Evolutionary conservation across 2,329 filamentous ascomycete species (phyloP), one percentile per base, ranked within the genome.

Genomic region (Cladosporium sp.): DNA sequence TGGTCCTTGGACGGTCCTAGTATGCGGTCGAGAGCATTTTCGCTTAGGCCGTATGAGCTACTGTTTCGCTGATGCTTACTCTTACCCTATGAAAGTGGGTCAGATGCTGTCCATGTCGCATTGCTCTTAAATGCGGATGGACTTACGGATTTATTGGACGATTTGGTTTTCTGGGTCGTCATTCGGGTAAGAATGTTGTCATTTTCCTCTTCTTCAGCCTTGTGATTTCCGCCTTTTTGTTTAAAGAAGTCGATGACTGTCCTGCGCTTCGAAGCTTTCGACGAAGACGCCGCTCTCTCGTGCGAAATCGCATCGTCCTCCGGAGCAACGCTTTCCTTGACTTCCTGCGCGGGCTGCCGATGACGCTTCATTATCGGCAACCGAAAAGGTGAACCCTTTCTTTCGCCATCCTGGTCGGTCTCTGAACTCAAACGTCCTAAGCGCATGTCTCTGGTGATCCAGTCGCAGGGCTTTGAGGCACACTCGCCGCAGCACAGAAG

Each of bases 11-110:
- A 41, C 1, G 59, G 55, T 10, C 62, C 59, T 53, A 62, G 58
- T 13, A 63, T 56, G 8, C 53, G 45, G 43, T 64, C 58, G 8
- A 63, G 43, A 4, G 58, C 53, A 9, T 58, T 53, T 13, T 63
- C 59, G 18, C 56, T 53, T 18, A 63, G 14, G 40, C 10, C 22
- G n/a, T 50, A 50, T 4, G 48, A 50, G 22, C 40, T 43, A 22
- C 38, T 43, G 40, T n/a, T 34, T 9, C 48, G 40, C 28, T 9
- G n/a, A 13, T 50, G 48, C 32, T 50, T 50, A n/a, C 40, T 50
- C 2, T 49, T 49, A n/a, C 19, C 33, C 37, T 50, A 22, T 5
- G 40, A 42, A 42, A 22, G 32, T 18, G 3, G 28, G 8, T 38
- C 16, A 38, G 35, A n/a, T 13, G 16, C 13, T 14, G 10, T n/a